Conservation (phyloP, 2,329 filamentous ascomycete genomes). For the Zymoseptoria ardabiliae region DNA sequence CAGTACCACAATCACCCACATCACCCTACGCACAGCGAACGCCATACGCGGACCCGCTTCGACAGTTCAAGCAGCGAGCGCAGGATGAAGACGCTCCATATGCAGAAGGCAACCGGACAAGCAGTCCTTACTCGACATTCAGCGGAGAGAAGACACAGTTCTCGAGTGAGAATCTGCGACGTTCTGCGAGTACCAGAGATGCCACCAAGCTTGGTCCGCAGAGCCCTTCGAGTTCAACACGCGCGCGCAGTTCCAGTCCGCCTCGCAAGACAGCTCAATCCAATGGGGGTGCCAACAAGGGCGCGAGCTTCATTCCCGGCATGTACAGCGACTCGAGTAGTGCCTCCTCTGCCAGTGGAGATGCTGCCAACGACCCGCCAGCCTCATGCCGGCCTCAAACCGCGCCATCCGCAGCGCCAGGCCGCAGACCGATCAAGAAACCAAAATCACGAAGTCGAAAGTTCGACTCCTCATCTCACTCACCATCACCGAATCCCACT, state of each 20-base stretch:
- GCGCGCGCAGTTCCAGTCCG: conserved; percentile 23
- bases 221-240: conserved; percentile 1
- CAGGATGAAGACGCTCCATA: conserved; percentile 33
- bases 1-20: conserved; percentile 17
- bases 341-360: neutral
- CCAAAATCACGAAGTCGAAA: conserved; percentile 26
- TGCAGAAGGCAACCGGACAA: conserved; percentile 41
- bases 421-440: conserved; percentile 25
- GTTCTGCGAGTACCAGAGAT: conserved; percentile 48
- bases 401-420: conserved; percentile 8
- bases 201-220: conserved; percentile 23
- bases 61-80: conserved; percentile 28
- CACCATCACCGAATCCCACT: conserved; percentile 4
- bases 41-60: conserved; percentile 31
- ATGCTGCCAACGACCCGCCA: neutral
- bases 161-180: conserved; percentile 43
- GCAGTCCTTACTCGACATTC: conserved; percentile 48
- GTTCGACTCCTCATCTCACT: neutral
- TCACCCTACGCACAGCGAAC: conserved; percentile 30
- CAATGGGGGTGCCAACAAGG: conserved; percentile 3
- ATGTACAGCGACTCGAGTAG: conserved; percentile 6
- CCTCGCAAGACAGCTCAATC: conserved; percentile 9
- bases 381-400: conserved; percentile 4
- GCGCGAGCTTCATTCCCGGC: conserved; percentile 1
- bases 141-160: conserved; percentile 53